phyloP scores from a whole-genome alignment of 2,329 filamentous ascomycete genomes.

The Xylaria sp. region DNA sequence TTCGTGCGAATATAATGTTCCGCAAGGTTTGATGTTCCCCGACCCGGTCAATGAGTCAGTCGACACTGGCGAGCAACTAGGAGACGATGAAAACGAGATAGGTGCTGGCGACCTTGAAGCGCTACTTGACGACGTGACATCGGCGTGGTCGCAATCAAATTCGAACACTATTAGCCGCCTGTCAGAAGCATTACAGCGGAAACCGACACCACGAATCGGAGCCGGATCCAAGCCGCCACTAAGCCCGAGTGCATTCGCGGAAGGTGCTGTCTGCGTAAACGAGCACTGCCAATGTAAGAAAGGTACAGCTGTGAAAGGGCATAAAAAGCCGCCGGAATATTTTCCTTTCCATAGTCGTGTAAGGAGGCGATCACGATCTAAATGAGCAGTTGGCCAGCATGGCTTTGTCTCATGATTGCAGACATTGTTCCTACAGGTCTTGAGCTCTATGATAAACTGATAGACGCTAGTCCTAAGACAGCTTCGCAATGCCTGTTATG shows the following conservation, averaged over 20 bases:
- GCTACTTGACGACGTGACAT: constrained; percentile 13
- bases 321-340: constrained; percentile 34
- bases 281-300: constrained; percentile 16
- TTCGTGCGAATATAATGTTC: neutral
- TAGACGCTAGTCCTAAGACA: too few relatives aligned
- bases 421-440: neutral
- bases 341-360: constrained; percentile 31
- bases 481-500: too few relatives aligned
- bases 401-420: neutral
- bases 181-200: constrained; percentile 3
- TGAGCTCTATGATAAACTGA: neutral
- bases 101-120: neutral
- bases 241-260: constrained; percentile 41
- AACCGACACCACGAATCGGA: constrained; percentile 39
- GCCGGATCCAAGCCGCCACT: constrained; percentile 45
- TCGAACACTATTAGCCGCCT: neutral
- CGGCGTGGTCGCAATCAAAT: neutral
- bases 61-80: constrained; percentile 28
- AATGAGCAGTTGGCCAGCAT: neutral
- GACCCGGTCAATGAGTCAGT: constrained; percentile 13
- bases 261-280: constrained; percentile 16
- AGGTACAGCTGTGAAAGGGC: neutral
- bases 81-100: neutral
- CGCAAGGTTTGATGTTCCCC: neutral
- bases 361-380: neutral